These are phyloP conservation scores for Dothiorella sarmentorum DNA, from an alignment of 2,329 filamentous ascomycete genomes.

Conservation along the genomic window DNA sequence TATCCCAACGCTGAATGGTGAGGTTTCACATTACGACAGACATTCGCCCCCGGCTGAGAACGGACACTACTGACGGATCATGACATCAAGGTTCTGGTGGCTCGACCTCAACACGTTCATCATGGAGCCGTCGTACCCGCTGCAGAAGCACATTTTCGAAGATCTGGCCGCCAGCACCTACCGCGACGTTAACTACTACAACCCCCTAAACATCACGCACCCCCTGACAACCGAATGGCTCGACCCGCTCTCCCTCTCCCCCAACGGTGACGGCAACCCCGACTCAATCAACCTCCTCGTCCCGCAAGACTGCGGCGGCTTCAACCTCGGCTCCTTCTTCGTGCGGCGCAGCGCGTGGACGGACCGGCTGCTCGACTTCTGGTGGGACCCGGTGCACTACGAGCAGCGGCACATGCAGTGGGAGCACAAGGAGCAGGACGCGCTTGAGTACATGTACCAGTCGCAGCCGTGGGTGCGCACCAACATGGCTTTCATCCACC, in stretches of 20 bases:
- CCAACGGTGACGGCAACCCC: slow-evolving; percentile 70
- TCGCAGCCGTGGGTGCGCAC: slow-evolving; percentile 90
- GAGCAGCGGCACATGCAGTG: slow-evolving; percentile 99
- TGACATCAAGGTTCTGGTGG: slow-evolving; percentile 91
- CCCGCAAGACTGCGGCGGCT: slow-evolving; percentile 90
- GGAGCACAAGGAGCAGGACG: slow-evolving; percentile 98
- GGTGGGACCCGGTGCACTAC: slow-evolving; percentile 98
- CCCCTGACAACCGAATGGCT: slow-evolving; percentile 72
- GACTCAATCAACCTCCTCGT: slow-evolving; percentile 84
- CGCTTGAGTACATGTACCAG: slow-evolving; percentile 85
- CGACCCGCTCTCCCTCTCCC: slow-evolving; percentile 68
- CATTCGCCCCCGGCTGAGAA: background rate
- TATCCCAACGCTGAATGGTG: slow-evolving; percentile 97
- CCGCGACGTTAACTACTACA: slow-evolving; percentile 94
- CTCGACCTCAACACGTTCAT: slow-evolving; percentile 95
- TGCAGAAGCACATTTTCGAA: slow-evolving; percentile 89
- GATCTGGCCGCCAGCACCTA: slow-evolving; percentile 71
- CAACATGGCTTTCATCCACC: slow-evolving; percentile 82
- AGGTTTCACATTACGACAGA: slow-evolving; percentile 40
- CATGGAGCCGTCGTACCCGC: slow-evolving; percentile 90
- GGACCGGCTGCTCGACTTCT: slow-evolving; percentile 86
- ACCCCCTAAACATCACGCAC: slow-evolving; percentile 89
- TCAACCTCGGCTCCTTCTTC: slow-evolving; percentile 97
- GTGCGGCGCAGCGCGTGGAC: slow-evolving; percentile 82
- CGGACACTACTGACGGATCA: background rate